Base-by-base conservation (phyloP, 345 rosid genomes). In the Gossypium raimondii region DNA sequence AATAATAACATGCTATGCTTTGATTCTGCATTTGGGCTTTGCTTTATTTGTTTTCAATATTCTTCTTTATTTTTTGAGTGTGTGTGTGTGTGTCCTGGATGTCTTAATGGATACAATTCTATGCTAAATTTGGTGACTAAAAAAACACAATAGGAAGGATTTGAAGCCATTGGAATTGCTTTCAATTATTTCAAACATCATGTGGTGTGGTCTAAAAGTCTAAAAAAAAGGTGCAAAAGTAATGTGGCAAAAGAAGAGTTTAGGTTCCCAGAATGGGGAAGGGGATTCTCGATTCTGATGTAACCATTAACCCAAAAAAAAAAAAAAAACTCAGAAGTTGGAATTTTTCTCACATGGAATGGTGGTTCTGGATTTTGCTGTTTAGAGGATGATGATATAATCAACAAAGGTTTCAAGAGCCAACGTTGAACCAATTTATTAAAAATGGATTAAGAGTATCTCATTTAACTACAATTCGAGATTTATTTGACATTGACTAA, bases 191-290 rank as follows among this genome's bases (percentile, higher is more conserved):
- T 60, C 10, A 2, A 11, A 13, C 9, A 61, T 34, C 63, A 38
- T 38, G 74, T 71, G 74, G 48, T 53, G 47, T 70, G 74, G 63
- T 44, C 60, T 70, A n/a, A 70, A 70, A 70, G 73, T 52, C 73
- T 52, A 1, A 22, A 20, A 70, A 9, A 68, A 68, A 68, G 34
- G 47, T 70, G 60, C 48, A 25, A 27, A 60, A 6, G 41, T 59
- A 59, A 24, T 25, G 64, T 12, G 41, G n/a, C 64, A 70, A 70
- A 69, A 20, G 27, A 57, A 59, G 62, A 70, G 29, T 70, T 55
- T 0, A 24, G 24, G 38, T 70, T 59, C 73, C 50, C 63, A 11
- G 10, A 3, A 13, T 25, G 7, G 45, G 73, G 34, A 51, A 70
- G n/a, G 48, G 61, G 62, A 17, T 53, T 70, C 74, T 52, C 11